Conservation (phyloP, 768 basidiomycete genomes). For the Stropharia rugosoannulata region DNA sequence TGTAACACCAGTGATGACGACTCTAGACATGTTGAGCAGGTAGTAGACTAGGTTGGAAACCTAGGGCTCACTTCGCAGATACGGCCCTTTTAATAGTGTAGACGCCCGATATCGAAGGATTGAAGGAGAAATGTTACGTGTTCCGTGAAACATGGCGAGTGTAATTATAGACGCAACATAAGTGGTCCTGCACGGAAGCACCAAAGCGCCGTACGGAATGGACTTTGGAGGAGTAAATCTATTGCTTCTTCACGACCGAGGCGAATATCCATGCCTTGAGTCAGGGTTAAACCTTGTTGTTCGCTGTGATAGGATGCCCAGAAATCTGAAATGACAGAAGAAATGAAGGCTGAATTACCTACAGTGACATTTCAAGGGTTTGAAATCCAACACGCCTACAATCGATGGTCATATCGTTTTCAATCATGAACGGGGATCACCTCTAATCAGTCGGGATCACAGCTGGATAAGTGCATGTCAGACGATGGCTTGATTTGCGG, state of each 20-base stretch:
- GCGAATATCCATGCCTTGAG: too few relatives aligned
- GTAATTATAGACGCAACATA: neutral
- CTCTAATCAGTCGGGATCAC: too few relatives aligned
- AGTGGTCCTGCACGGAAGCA: neutral
- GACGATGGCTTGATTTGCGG: too few relatives aligned
- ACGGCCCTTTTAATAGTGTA: neutral
- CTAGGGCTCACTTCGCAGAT: neutral
- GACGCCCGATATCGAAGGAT: constrained; percentile 2
- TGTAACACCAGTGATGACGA: constrained; percentile 27
- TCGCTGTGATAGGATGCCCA: neutral
- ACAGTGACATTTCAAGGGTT: neutral
- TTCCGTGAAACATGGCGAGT: neutral
- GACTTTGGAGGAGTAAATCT: too few relatives aligned
- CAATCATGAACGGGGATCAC: too few relatives aligned
- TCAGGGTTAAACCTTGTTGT: too few relatives aligned
- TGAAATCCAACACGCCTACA: too few relatives aligned
- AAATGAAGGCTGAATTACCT: neutral
- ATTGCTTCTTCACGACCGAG: too few relatives aligned
- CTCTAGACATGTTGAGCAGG: constrained; percentile 5
- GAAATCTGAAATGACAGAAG: neutral
- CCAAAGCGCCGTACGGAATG: neutral
- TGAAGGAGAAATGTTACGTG: neutral
- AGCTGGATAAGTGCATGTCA: too few relatives aligned
- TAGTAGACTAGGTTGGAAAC: neutral
- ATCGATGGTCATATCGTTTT: too few relatives aligned